These are phyloP conservation scores for Kalanchoe fedtschenkoi DNA, from an alignment of 164 flowering plant genomes.

Conservation along the genomic window DNA sequence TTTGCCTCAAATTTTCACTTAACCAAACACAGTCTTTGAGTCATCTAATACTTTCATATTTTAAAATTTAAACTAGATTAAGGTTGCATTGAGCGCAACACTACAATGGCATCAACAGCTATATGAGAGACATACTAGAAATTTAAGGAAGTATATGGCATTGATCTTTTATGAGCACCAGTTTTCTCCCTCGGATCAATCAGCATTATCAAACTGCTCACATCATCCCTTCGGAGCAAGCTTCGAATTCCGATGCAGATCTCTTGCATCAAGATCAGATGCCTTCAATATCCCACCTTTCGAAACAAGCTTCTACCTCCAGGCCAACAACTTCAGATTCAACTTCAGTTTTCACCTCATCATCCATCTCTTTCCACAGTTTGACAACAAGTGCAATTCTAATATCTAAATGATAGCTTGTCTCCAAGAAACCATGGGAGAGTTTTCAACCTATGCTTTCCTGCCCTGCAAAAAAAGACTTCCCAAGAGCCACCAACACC, in stretches of 20 bases:
- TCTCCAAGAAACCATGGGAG: conserved; percentile 29
- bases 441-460: conserved; percentile 25
- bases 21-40: too few species aligned
- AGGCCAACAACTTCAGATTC: conserved; percentile 24
- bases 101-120: neutral
- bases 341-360: conserved; percentile 22
- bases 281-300: conserved; percentile 40
- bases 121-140: conserved; percentile 22
- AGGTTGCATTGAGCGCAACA: neutral
- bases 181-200: conserved; percentile 21
- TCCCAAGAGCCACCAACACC: conserved; percentile 37
- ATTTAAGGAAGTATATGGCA: conserved; percentile 19
- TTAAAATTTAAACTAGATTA: neutral
- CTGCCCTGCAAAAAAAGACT: conserved; percentile 44
- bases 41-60: neutral
- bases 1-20: too few species aligned
- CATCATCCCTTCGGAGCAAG: conserved; percentile 25
- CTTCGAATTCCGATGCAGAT: conserved; percentile 45
- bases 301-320: conserved; percentile 34
- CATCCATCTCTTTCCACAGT: conserved; percentile 16
- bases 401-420: conserved; percentile 25
- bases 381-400: conserved; percentile 28
- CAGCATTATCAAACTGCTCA: conserved; percentile 24
- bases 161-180: conserved; percentile 23
- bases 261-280: conserved; percentile 33